Base-by-base conservation (phyloP, 2,329 filamentous ascomycete genomes). In the Didymosphaeria variabile region DNA sequence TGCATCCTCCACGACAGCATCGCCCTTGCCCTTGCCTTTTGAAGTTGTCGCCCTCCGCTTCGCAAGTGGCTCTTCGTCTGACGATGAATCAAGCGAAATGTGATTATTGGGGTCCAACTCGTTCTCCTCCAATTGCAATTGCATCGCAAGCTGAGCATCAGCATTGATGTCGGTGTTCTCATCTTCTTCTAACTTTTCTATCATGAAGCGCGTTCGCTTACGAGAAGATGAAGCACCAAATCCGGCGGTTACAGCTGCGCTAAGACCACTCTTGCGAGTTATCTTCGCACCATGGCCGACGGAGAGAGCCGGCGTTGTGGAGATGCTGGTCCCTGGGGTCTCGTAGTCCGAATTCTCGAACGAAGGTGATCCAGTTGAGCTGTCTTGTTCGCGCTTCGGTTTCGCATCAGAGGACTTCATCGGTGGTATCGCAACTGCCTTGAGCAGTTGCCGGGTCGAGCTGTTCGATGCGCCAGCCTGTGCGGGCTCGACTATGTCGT, bases 301-400 rank as follows among this genome's bases (percentile, higher is more conserved):
- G 8, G 81, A 81, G 26, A 81, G 79, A 23, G 79, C 82, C 4
- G 87, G 87, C 10, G 87, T 89, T 19, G 80, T 81, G 50, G 81
- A 79, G 57, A 83, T 81, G 73, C 86, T 89, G 21, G 89, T 91
- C 40, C 81, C 85, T 5, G 88, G 88, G 3, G 89, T 91, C 60
- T 87, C 87, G 68, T 84, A 85, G 19, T 82, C 85, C 40, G 81
- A 84, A 6, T 72, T 71, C 12, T 78, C 76, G 17, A 76, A 58
- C 5, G 75, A 77, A n/a, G 71, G 69, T 7, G 75, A 75, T 19
- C 61, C 69, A 12, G 69, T 65, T 3, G 75, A 75, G 62, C 67
- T 74, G 5, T 71, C 71, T 23, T 66, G 63, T 7, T 64, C 68
- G 2, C 52, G 46, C 55, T 59, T 62, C 49, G 61, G 61, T 45